phyloP scores from a whole-genome alignment of 176 grass and related monocot species.

The Guadua angustifolia region DNA sequence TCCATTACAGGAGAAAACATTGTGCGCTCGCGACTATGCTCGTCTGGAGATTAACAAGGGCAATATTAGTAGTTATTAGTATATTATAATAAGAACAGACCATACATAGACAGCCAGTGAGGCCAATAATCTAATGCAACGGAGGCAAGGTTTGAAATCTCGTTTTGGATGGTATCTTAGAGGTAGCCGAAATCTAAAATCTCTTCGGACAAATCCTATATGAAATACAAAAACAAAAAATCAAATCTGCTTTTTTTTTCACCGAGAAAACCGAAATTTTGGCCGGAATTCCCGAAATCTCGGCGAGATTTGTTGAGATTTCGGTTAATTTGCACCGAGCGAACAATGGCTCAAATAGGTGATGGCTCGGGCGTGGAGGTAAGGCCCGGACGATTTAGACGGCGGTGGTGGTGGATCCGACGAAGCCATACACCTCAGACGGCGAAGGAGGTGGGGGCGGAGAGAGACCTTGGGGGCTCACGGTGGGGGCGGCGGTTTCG shows the following conservation, averaged over 20 bases:
- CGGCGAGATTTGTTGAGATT: no score
- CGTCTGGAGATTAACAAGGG: slow-evolving; percentile 28
- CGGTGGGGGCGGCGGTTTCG: slow-evolving; percentile 25
- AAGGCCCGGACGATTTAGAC: slow-evolving; percentile 79
- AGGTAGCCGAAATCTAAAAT: no score
- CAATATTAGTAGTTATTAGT: background rate
- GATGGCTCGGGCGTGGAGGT: slow-evolving; percentile 76
- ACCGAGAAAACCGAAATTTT: no score
- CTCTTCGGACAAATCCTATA: no score
- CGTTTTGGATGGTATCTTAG: no score
- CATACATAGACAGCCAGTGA: background rate
- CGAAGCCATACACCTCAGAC: slow-evolving; percentile 91
- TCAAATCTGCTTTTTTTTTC: no score
- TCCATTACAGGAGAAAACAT: background rate
- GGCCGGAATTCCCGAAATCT: no score
- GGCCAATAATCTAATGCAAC: background rate
- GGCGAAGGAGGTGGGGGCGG: slow-evolving; percentile 16
- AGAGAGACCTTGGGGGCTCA: background rate
- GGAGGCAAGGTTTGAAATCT: no score
- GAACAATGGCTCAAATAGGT: no score
- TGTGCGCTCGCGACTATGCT: slow-evolving; percentile 32
- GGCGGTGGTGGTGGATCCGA: slow-evolving; percentile 83
- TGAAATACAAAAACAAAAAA: no score
- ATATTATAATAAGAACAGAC: background rate
- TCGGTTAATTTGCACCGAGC: no score